These are phyloP conservation scores for Magnusiomyces tetraspermus DNA, from an alignment of 1,139 yeast species.

Conservation along the genomic window DNA sequence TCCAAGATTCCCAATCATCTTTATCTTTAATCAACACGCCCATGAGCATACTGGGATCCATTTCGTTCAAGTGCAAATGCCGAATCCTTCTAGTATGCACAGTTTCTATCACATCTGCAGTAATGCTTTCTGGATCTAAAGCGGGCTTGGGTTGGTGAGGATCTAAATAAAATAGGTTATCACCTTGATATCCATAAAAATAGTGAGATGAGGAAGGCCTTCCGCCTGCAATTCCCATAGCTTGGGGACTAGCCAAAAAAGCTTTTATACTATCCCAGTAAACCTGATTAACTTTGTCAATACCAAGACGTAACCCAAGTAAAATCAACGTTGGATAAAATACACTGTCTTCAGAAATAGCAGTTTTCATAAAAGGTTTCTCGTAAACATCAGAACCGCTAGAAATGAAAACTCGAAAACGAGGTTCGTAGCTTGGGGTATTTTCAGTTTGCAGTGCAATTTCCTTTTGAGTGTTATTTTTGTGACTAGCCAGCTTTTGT, in stretches of 20 bases:
- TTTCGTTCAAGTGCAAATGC: constrained; percentile 48
- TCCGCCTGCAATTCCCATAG: constrained; percentile 96
- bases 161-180: constrained; percentile 66
- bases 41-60: constrained; percentile 96
- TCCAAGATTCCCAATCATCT: constrained; percentile 54
- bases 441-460: background rate
- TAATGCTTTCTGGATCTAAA: constrained; percentile 26
- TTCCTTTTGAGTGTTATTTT: background rate
- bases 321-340: constrained; percentile 51
- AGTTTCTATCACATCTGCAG: constrained; percentile 31
- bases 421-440: background rate
- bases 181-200: constrained; percentile 73
- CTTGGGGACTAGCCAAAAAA: constrained; percentile 46
- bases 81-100: constrained; percentile 57
- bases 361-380: constrained; percentile 37
- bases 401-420: constrained; percentile 46
- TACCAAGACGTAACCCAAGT: constrained; percentile 75
- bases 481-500: background rate
- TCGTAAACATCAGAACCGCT: constrained; percentile 74
- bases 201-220: constrained; percentile 89
- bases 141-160: constrained; percentile 76
- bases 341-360: constrained; percentile 15
- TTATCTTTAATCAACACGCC: constrained; percentile 54
- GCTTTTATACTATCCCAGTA: constrained; percentile 65
- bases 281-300: constrained; percentile 58